Conservation (phyloP, 805 yeast species). For the Saccharomycopsis fermentans region DNA sequence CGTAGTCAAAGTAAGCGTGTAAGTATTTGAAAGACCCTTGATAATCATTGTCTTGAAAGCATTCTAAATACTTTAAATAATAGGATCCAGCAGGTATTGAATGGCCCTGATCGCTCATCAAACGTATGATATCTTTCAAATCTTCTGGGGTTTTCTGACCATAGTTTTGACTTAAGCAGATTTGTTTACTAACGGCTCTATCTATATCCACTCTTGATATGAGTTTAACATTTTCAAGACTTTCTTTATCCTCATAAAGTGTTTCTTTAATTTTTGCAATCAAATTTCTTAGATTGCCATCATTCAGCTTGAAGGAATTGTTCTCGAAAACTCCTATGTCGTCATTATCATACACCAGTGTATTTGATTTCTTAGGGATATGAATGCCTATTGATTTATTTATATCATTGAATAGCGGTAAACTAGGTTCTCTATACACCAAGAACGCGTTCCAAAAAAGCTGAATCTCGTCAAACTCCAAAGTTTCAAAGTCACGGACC, state of each 20-base stretch:
- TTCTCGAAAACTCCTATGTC: background rate
- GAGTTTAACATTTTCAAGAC: conserved; percentile 22
- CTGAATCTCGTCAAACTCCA: conserved; percentile 38
- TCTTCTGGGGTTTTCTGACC: conserved; percentile 38
- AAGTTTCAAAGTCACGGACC: conserved; percentile 30
- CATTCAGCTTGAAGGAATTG: conserved; percentile 17
- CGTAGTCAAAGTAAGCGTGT: conserved; percentile 61
- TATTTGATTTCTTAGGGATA: background rate
- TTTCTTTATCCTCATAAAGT: background rate
- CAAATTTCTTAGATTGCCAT: conserved; percentile 24
- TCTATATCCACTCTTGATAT: conserved; percentile 44
- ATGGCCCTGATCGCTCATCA: conserved; percentile 36
- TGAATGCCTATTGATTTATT: background rate
- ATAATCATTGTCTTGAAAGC: conserved; percentile 49
- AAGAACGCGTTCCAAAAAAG: conserved; percentile 34
- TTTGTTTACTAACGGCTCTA: conserved; percentile 41
- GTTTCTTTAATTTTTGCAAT: conserved; percentile 7
- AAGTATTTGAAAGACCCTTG: conserved; percentile 43
- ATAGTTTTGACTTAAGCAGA: conserved; percentile 39
- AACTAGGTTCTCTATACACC: conserved; percentile 26
- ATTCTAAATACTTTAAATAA: conserved; percentile 52
- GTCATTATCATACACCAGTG: background rate
- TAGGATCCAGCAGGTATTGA: conserved; percentile 35
- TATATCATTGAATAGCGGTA: background rate
- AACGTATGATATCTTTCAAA: conserved; percentile 31